Percentiles rank a stretch among this genome's conserved stretches.
Conservation (phyloP, 73 alveolate genomes). For the Paramecium bursaria region DNA sequence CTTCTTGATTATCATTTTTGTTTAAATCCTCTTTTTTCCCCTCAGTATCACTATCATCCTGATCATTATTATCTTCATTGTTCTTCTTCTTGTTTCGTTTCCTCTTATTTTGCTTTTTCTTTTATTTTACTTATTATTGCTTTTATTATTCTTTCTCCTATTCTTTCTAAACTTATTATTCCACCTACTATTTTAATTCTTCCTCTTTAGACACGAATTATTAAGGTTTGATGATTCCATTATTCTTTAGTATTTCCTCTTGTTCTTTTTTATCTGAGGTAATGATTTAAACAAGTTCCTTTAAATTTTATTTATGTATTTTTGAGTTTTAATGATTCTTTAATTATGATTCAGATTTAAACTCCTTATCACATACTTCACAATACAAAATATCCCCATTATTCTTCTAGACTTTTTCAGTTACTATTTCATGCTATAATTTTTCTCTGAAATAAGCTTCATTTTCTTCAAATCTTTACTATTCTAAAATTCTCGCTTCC, state of each 20-base stretch:
- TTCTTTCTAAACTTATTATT: conserved; percentile 10
- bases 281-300: conserved; percentile 33
- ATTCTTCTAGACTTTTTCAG: conserved; percentile 56
- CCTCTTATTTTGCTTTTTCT: conserved; percentile 1
- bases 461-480: conserved; percentile 65
- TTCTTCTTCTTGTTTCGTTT: conserved; percentile 38
- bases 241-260: conserved; percentile 23
- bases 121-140: conserved; percentile 20
- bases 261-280: conserved; percentile 36
- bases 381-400: conserved; percentile 73
- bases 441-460: conserved; percentile 64
- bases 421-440: conserved; percentile 68
- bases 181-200: background rate
- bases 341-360: conserved; percentile 83
- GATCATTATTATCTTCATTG: background rate
- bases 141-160: conserved; percentile 28
- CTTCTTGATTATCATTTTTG: conserved; percentile 51
- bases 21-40: background rate
- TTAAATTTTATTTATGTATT: conserved; percentile 80
- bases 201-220: no score
- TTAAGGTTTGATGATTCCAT: background rate
- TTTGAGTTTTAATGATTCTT: conserved; percentile 81
- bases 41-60: background rate
- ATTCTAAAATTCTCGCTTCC: conserved; percentile 69
- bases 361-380: conserved; percentile 83